Base-by-base conservation (phyloP, 2,329 filamentous ascomycete species). In the Sclerotinia subarctica region DNA sequence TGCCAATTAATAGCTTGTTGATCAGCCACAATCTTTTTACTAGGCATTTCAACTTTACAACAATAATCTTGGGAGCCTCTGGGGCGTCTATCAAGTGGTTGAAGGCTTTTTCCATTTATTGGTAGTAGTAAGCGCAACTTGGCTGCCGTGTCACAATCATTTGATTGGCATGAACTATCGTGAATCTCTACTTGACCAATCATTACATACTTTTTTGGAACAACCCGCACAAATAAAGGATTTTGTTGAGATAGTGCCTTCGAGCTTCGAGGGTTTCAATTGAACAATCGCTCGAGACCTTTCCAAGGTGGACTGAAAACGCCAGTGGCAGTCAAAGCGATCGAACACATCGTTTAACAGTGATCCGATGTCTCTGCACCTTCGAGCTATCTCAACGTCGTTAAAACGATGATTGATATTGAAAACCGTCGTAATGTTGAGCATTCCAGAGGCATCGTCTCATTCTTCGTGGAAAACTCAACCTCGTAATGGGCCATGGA, bases 381-480 rank as follows among this genome's bases (percentile, higher is more conserved):
- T n/a, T 32, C 57, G 21, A 47, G 26, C 57, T n/a, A 49, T 49
- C 58, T 62, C 21, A 62, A 51, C 10, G 4, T 38, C 46, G 44
- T 51, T 15, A 19, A 32, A 44, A 24, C 44, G 29, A 49, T 49
- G 21, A 24, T 38, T 26, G 24, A 38, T 38, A 42, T 46, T 26
- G 32, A 44, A 15, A 46, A 42, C 24, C 38, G 17, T 59, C 56
- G 46, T 46, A 32, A 51, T 47, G 21, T 46, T 66, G 53, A 58
- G 63, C 64, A 66, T 66, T 66, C 64, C 64, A 60, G 32, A 29
- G 29, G 44, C 53, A 24, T 60, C 35, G 26, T 57, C 29, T 49
- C 64, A 66, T 66, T 66, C 64, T 66, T 66, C 64, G 64, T n/a
- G 24, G 38, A 54, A 38, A 62, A 2, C 29, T 38, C 59, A 62